A percentile compares a stretch with the other conserved stretches of the same genome.
Evolutionary conservation across 768 basidiomycete genomes (phyloP).

Genomic region (Tulasnella sp.): DNA sequence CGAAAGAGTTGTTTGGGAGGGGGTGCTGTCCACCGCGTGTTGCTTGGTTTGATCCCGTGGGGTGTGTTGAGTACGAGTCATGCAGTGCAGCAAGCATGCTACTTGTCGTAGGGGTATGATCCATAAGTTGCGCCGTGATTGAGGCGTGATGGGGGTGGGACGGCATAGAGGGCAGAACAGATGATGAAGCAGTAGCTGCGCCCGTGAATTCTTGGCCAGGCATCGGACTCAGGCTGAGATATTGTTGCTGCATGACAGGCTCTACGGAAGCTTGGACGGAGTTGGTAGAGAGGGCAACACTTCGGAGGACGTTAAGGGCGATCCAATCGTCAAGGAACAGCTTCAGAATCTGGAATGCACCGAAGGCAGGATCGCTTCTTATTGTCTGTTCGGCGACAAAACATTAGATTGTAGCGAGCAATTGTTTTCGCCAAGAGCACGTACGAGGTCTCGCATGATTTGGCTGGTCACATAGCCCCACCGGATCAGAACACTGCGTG

Average conservation of each 20-base stretch:
- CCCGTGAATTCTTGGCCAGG: conserved; percentile 67
- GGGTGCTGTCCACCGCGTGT: background rate
- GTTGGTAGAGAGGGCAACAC: conserved; percentile 78
- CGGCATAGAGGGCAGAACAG: background rate
- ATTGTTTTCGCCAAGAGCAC: conserved; percentile 22
- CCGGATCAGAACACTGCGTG: conserved; percentile 73
- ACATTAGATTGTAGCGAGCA: background rate
- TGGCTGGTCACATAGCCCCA: conserved; percentile 92
- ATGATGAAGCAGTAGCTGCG: conserved; percentile 29
- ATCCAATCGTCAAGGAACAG: conserved; percentile 90
- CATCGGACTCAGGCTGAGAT: conserved; percentile 81
- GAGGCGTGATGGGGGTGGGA: conserved; percentile 24
- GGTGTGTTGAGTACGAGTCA: conserved; percentile 46
- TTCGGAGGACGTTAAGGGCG: conserved; percentile 75
- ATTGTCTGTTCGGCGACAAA: conserved; percentile 46
- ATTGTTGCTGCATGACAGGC: conserved; percentile 72
- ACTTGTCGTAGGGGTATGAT: conserved; percentile 73
- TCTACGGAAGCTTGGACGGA: conserved; percentile 87
- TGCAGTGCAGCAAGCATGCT: conserved; percentile 85
- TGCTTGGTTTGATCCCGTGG: background rate
- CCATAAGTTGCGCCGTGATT: conserved; percentile 41
- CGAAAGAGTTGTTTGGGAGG: background rate
- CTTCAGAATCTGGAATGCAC: conserved; percentile 85
- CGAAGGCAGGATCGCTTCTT: conserved; percentile 83
- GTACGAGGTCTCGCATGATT: conserved; percentile 80